Conservation (phyloP, 2,329 filamentous ascomycete species). For the Domatiomyces globalis region DNA sequence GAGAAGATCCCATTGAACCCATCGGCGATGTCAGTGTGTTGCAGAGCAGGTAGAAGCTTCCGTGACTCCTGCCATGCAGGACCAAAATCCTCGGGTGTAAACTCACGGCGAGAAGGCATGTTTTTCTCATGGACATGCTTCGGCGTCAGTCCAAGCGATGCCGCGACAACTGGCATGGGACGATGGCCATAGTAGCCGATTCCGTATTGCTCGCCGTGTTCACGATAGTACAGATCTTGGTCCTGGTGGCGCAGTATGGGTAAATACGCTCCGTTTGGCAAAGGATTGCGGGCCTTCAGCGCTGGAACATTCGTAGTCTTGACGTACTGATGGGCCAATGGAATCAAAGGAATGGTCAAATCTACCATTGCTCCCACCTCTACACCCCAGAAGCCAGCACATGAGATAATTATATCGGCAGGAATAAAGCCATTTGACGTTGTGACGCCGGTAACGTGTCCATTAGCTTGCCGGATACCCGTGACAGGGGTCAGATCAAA, state of each 20-base stretch:
- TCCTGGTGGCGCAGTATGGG: conserved; percentile 52
- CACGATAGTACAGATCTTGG: conserved; percentile 49
- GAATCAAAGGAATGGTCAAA: conserved; percentile 43
- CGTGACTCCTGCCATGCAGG: conserved; percentile 46
- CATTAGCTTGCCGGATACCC: conserved; percentile 37
- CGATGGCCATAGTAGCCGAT: conserved; percentile 52
- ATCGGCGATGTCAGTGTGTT: conserved; percentile 38
- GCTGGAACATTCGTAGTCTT: conserved; percentile 43
- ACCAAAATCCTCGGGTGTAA: conserved; percentile 46
- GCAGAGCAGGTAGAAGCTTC: conserved; percentile 40
- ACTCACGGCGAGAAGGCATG: conserved; percentile 50
- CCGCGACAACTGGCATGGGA: conserved; percentile 46
- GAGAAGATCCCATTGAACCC: conserved; percentile 55
- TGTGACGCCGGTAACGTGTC: conserved; percentile 42
- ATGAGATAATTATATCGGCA: conserved; percentile 49
- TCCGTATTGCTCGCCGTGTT: conserved; percentile 48
- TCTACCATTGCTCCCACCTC: conserved; percentile 50
- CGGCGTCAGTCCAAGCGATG: conserved; percentile 39
- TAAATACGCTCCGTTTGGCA: conserved; percentile 37
- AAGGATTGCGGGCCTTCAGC: conserved; percentile 29
- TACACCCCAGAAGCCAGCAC: conserved; percentile 53
- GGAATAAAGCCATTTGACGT: conserved; percentile 37
- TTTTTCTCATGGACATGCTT: conserved; percentile 39
- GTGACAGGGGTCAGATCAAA: conserved; percentile 43
- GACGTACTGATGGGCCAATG: conserved; percentile 49